These are phyloP conservation scores for Extremus antarcticus DNA, from an alignment of 495 filamentous ascomycete genomes.

Conservation along the genomic window DNA sequence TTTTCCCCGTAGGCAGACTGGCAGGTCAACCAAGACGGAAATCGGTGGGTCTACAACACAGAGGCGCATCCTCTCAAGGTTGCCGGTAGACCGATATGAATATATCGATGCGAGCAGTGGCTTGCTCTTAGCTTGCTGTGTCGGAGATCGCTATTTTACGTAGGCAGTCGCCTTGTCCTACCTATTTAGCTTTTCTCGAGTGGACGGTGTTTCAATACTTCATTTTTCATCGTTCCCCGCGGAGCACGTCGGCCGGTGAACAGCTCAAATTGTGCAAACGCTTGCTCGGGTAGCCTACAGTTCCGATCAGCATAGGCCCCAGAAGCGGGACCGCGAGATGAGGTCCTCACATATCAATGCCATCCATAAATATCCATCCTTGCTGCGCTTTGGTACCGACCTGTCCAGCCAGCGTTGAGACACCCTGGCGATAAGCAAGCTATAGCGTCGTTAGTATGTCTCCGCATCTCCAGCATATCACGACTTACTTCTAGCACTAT, in stretches of 20 bases:
- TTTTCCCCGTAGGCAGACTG: too few relatives aligned
- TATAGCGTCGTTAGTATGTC: neutral
- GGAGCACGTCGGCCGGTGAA: conserved; percentile 77
- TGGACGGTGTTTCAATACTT: conserved; percentile 46
- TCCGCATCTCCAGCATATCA: neutral
- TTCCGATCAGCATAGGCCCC: too few relatives aligned
- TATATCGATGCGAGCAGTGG: neutral
- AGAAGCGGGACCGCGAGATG: too few relatives aligned
- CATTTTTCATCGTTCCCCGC: conserved; percentile 57
- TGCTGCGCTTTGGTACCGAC: conserved; percentile 50
- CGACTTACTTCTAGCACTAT: conserved; percentile 54
- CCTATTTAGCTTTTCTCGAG: too few relatives aligned
- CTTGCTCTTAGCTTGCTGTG: neutral
- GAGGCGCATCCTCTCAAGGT: conserved; percentile 72
- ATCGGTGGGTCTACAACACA: conserved; percentile 71
- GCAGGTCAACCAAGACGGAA: conserved; percentile 51
- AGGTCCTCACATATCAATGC: conserved; percentile 47
- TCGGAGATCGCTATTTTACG: too few relatives aligned
- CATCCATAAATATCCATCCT: conserved; percentile 70
- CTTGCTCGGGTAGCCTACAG: conserved; percentile 62
- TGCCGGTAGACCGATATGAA: neutral
- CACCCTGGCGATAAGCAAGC: conserved; percentile 60
- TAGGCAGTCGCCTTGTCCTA: too few relatives aligned
- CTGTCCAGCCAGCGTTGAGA: conserved; percentile 61
- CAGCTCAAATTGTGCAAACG: conserved; percentile 72